These are phyloP conservation scores for Hypoxylon sp. DNA, from an alignment of 2,329 filamentous ascomycete species.

Conservation along the genomic window DNA sequence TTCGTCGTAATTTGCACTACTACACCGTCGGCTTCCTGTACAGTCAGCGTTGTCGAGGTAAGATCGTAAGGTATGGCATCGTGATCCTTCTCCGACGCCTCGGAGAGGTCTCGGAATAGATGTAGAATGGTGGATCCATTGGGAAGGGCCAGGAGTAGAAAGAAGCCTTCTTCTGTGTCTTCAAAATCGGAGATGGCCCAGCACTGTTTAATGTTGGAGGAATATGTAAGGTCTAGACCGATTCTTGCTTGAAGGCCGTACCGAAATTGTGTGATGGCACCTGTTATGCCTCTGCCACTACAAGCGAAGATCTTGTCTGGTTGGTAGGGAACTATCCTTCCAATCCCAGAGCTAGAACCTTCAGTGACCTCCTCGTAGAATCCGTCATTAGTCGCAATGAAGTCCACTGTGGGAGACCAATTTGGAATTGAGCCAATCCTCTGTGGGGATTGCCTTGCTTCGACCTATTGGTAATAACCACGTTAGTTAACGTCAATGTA, in stretches of 20 bases:
- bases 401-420: slow-evolving; percentile 71
- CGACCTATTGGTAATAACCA: slow-evolving; percentile 56
- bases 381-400: slow-evolving; percentile 61
- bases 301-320: slow-evolving; percentile 75
- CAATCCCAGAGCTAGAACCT: slow-evolving; percentile 58
- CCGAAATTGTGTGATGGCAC: slow-evolving; percentile 76
- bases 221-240: slow-evolving; percentile 67
- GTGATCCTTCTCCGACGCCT: slow-evolving; percentile 59
- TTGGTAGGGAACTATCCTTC: slow-evolving; percentile 46
- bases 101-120: slow-evolving; percentile 62
- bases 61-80: slow-evolving; percentile 64
- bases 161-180: slow-evolving; percentile 50
- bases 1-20: slow-evolving; percentile 69
- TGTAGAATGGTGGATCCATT: slow-evolving; percentile 63
- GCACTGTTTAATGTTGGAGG: slow-evolving; percentile 62
- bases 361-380: slow-evolving; percentile 58
- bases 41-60: slow-evolving; percentile 64
- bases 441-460: slow-evolving; percentile 66
- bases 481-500: slow-evolving; percentile 22
- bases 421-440: slow-evolving; percentile 73
- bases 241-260: slow-evolving; percentile 78
- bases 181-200: slow-evolving; percentile 63
- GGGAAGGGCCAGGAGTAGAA: slow-evolving; percentile 64
- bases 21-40: slow-evolving; percentile 53
- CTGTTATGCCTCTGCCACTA: slow-evolving; percentile 72